Conservation (phyloP, 495 filamentous ascomycete genomes). For the Penicillium antarcticum region DNA sequence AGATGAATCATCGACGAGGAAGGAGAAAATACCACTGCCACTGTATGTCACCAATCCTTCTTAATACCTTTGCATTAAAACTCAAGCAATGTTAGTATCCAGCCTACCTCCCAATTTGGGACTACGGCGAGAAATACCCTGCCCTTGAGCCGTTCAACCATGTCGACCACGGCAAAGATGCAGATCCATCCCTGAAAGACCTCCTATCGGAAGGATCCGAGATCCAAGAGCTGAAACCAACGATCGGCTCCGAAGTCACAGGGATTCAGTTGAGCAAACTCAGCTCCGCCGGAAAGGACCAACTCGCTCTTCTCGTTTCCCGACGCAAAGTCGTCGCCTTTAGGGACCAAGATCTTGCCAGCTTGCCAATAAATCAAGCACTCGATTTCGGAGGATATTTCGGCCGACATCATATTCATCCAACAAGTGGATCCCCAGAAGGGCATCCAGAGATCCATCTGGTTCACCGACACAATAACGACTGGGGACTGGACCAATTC, state of each 20-base stretch:
- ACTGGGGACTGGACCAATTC: slow-evolving; percentile 53
- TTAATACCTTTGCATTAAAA: background rate
- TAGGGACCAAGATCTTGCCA: slow-evolving; percentile 73
- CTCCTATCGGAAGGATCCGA: slow-evolving; percentile 49
- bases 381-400: slow-evolving; percentile 75
- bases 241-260: slow-evolving; percentile 72
- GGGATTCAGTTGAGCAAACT: slow-evolving; percentile 74
- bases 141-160: slow-evolving; percentile 69
- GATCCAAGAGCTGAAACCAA: slow-evolving; percentile 61
- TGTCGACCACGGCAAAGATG: slow-evolving; percentile 68
- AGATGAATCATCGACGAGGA: slow-evolving; percentile 25
- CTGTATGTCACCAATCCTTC: slow-evolving; percentile 7
- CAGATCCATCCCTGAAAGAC: slow-evolving; percentile 64
- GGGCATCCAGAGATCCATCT: slow-evolving; percentile 74
- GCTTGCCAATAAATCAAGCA: slow-evolving; percentile 66
- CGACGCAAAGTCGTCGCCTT: slow-evolving; percentile 80
- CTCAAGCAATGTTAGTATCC: slow-evolving; percentile 13
- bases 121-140: slow-evolving; percentile 44
- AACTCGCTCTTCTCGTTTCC: slow-evolving; percentile 75
- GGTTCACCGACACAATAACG: slow-evolving; percentile 69
- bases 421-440: slow-evolving; percentile 67
- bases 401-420: slow-evolving; percentile 81
- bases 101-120: slow-evolving; percentile 22
- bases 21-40: slow-evolving; percentile 23
- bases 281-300: slow-evolving; percentile 65